Evolutionary conservation across 495 filamentous ascomycete genomes (phyloP), one percentile per base, ranked within the genome.

Genomic region (Podospora fimiseda): DNA sequence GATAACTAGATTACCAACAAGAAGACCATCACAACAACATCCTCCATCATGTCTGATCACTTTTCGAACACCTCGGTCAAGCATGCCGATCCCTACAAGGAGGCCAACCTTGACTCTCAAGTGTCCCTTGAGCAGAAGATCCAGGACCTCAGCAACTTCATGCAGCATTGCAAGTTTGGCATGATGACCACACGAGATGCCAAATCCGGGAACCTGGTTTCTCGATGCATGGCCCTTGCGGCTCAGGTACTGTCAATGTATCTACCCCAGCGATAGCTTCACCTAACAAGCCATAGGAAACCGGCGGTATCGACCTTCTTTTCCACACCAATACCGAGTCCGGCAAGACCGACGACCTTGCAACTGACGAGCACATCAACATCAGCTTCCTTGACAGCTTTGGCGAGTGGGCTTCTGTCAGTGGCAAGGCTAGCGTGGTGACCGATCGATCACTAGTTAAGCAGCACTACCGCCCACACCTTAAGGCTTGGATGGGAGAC

Each of bases 241-340:
- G 90, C 78, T n/a, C 85, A 84, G 72, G 90, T 92, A 74, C 4
- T 15, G 7, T 21, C 43, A 70, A 39, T 27, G 9, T 14, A 18
- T 19, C 8, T 13, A 47, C 1, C 22, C 22, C 36, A 6, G 1
- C 5, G 18, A 16, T 21, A 46, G 19, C 38, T 9, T 19, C 14
- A 1, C 1, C 16, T n/a, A 42, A 41, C n/a, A 16, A 27, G 11
- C 4, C 30, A 46, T 33, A 91, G 88, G 85, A 93, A 70, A 76
- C 77, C 56, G 82, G 83, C 57, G 86, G 85, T 61, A 79, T 94
- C 45, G 90, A 96, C 68, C 81, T 95, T 43, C 78, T 95, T 70
- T 96, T 97, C 80, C 85, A 93, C 74, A 89, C 90, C 58, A 96
- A 96, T 75, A 89, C 89, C 53, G 88, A 93, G 66, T 90, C 88